Percentiles rank a stretch among this genome's conserved stretches.
Conservation (phyloP, 257 asterid genomes). For the Solanum corneliomulleri region DNA sequence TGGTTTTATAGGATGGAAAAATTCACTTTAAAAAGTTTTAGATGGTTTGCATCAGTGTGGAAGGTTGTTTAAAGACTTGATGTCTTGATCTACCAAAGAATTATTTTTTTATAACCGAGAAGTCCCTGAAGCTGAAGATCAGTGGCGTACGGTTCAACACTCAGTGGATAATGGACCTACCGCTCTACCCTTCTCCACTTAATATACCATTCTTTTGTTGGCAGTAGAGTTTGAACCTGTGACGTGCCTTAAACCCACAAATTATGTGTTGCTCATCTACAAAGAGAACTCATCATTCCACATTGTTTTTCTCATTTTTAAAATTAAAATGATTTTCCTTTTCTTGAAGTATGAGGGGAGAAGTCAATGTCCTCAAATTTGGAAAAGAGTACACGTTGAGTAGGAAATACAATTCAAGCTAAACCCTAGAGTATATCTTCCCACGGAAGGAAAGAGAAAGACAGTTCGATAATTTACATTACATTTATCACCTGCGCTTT, state of each 20-base stretch:
- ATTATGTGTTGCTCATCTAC: not conserved
- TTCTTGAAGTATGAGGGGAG: not conserved
- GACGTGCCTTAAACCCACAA: not conserved
- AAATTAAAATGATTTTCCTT: not conserved
- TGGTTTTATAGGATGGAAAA: not conserved
- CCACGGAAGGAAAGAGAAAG: not conserved
- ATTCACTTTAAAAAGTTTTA: not conserved
- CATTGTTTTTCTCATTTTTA: not conserved
- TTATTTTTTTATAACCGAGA: not conserved
- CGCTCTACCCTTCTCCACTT: not conserved
- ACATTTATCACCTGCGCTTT: not conserved
- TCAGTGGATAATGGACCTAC: not conserved
- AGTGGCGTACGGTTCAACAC: not conserved
- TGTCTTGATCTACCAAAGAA: not conserved
- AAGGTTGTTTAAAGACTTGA: not conserved
- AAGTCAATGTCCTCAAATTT: not conserved
- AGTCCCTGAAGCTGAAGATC: not conserved
- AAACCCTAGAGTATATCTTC: not conserved
- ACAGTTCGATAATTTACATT: not conserved
- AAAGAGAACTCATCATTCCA: not conserved
- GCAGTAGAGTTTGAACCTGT: not conserved
- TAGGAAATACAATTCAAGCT: not conserved
- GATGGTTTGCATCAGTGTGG: not conserved
- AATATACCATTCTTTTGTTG: not conserved
- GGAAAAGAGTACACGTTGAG: not conserved